A percentile compares a stretch with the other conserved stretches of the same genome.
These are phyloP conservation scores for Carex parvula DNA, from an alignment of 176 grass and related monocot species.

Conservation along the genomic window DNA sequence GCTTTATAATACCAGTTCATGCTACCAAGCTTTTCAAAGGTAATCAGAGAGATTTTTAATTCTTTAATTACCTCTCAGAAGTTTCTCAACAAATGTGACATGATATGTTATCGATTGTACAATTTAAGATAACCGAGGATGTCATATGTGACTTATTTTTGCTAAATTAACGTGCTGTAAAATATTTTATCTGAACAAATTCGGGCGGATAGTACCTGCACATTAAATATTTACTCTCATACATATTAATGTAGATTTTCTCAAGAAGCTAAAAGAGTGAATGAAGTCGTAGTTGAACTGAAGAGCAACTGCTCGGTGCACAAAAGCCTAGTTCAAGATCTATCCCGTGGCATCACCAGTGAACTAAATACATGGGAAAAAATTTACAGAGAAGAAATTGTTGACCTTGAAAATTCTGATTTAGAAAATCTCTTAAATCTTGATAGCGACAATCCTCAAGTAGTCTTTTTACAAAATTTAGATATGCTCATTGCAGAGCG, in stretches of 20 bases:
- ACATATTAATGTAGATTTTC: conserved; percentile 26
- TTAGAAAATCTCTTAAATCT: conserved; percentile 10
- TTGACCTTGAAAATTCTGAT: conserved; percentile 12
- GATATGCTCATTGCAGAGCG: conserved; percentile 18
- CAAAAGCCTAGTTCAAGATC: conserved; percentile 12
- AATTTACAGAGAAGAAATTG: neutral
- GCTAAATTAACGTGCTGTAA: neutral
- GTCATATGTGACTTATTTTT: neutral
- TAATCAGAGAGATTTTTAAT: neutral
- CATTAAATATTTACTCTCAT: neutral
- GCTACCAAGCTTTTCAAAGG: conserved; percentile 20
- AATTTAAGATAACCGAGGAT: neutral
- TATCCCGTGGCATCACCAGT: neutral
- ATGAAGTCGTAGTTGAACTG: conserved; percentile 1
- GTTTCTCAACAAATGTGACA: neutral
- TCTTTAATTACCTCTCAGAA: neutral
- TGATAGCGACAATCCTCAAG: neutral
- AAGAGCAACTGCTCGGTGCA: conserved; percentile 8
- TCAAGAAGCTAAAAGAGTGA: neutral
- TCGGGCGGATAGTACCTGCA: neutral
- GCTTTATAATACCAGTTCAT: neutral
- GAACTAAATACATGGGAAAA: conserved; percentile 15
- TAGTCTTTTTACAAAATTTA: conserved; percentile 14
- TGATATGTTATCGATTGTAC: neutral
- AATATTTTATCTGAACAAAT: neutral